Base-by-base conservation (phyloP, 805 yeast genomes). In the Wilhelminamyces savonicus region DNA sequence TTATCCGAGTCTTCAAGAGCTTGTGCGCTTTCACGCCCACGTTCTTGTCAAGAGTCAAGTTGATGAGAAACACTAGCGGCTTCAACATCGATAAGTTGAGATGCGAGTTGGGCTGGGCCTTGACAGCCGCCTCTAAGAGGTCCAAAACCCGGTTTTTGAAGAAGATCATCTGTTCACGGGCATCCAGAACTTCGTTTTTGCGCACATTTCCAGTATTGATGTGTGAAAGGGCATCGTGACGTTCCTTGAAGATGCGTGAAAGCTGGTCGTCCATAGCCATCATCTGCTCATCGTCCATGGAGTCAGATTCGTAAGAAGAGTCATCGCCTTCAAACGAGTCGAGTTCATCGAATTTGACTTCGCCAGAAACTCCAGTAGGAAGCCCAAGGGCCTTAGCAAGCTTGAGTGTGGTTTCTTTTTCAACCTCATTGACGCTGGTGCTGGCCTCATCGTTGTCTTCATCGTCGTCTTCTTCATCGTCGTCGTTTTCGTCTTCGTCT, bases 261-360 rank as follows among this genome's bases (percentile, higher is more conserved):
- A 90, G 62, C 37, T 86, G 92, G 14, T 70, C 82, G 50, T 90
- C 97, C 44, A 90, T 72, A 13, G 88, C 94, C 79, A 87, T 77
- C 97, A 90, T 90, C 52, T 87, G 87, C 45, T 88, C 96, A 54
- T 88, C 97, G 36, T 88, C 94, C 94, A 87, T 84, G 0, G 90
- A 78, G 24, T 60, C 67, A 0, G 66, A 59, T 41, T 83, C 94
- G 29, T 78, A 83, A 5, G 73, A 70, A 17, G 71, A 78, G 17
- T 66, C 74, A 4, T 68, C 77, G 13, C 63, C 74, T 13, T 51
- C 57, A 14, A 33, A 44, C 5, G 62, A 54, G 23, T 49, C 52
- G 27, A 63, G 38, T 14, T 59, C 70, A 10, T 55, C 59, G 34
- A 54, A 61, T 35, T 66, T 66, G 19, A 66, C 71, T 40, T 66